Evolutionary conservation across 75 land plant genomes (phyloP), one percentile per base, ranked within the genome.

Genomic region (Ceratopteris richardii): DNA sequence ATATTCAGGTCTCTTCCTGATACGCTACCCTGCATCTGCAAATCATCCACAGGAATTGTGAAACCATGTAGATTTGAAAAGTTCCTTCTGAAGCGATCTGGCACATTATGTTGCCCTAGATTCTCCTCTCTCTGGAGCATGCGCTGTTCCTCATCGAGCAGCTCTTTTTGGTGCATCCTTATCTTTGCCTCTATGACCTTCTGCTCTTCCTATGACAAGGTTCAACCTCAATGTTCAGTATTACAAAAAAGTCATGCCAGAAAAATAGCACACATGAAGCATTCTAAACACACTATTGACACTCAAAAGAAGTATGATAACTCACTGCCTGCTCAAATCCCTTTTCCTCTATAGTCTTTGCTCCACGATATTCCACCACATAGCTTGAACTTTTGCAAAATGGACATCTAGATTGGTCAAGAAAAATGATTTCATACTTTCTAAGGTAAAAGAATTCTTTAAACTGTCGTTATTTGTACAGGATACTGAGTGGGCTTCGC

Each of bases 161-260:
- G 54, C 64, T 92, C 89, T 61, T 85, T 71, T 57, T 88, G 87
- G 22, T 77, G 74, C 71, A 92, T 87, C 54, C 90, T 80, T 60
- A 92, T 85, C 71, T 88, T 82, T 44, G 98, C 98, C 66, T 92
- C 98, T 63, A 92, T 92, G 29, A 92, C 95, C 66, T 71, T 77
- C 53, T 92, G 98, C 65, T 92, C 90, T 78, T 92, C 98, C 98
- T 92, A 59, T 14, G 57, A 17, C 19, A 51, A 26, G 29, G 30
- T 56, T 52, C 33, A 41, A 47, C 47, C 52, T 42, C 16, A 62
- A 48, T 22, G 25, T 0, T 18, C 5, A 23, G 50, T 21, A 16
- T 14, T 19, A 31, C 1, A 14, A 37, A 31, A 20, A n/a, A n/a
- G n/a, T n/a, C n/a, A n/a, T n/a, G n/a, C n/a, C n/a, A n/a, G n/a